phyloP scores from a whole-genome alignment of 2,329 filamentous ascomycete genomes.

The Amylocarpus encephaloides region DNA sequence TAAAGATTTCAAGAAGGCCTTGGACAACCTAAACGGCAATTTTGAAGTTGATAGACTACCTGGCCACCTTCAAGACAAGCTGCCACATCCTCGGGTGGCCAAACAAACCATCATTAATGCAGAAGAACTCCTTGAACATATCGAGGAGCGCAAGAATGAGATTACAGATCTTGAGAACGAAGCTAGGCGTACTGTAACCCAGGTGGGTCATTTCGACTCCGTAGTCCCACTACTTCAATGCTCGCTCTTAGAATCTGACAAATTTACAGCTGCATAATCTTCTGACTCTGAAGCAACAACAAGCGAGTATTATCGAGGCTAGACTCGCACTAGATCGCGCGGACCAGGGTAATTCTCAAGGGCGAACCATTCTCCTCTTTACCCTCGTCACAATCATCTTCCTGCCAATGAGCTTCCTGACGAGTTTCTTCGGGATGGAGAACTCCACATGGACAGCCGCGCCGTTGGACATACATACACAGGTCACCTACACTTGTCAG shows the following conservation, averaged over 20 bases:
- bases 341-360: slow-evolving; percentile 37
- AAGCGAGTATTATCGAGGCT: slow-evolving; percentile 40
- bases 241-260: background rate
- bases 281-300: slow-evolving; percentile 40
- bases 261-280: slow-evolving; percentile 28
- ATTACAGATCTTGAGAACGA: slow-evolving; percentile 15
- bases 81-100: slow-evolving; percentile 5
- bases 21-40: slow-evolving; percentile 7
- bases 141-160: slow-evolving; percentile 20
- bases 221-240: background rate
- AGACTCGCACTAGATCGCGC: slow-evolving; percentile 36
- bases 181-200: slow-evolving; percentile 9
- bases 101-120: slow-evolving; percentile 13
- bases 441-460: slow-evolving; percentile 6
- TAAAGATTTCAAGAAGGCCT: slow-evolving; percentile 9
- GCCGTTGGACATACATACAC: slow-evolving; percentile 9
- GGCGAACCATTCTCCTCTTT: slow-evolving; percentile 40
- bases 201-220: background rate
- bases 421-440: slow-evolving; percentile 38
- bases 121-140: slow-evolving; percentile 17
- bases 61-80: background rate
- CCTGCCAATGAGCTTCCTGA: slow-evolving; percentile 35
- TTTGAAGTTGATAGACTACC: slow-evolving; percentile 25
- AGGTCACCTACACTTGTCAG: slow-evolving; percentile 14
- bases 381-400: slow-evolving; percentile 43